phyloP scores from a whole-genome alignment of 495 filamentous ascomycete species.

The Neurospora cerealis region DNA sequence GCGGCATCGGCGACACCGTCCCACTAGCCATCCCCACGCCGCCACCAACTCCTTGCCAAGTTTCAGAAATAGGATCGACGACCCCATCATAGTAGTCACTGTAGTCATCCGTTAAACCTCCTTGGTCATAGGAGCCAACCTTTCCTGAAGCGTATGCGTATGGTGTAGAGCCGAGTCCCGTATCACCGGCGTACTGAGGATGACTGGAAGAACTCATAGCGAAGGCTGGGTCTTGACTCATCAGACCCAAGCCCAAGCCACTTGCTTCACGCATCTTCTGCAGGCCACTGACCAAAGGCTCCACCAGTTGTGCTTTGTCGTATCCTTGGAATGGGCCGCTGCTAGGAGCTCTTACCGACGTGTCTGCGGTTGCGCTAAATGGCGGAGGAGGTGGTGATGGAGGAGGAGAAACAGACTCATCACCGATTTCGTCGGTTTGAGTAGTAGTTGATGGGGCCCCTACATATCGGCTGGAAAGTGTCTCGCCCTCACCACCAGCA shows the following conservation, averaged over 20 bases:
- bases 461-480: no score
- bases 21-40: background rate
- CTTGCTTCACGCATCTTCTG: slow-evolving; percentile 22
- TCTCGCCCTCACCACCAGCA: background rate
- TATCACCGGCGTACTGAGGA: background rate
- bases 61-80: background rate
- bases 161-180: background rate
- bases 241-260: background rate
- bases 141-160: background rate
- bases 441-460: background rate
- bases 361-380: background rate
- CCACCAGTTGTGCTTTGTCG: slow-evolving; percentile 12
- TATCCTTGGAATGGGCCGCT: background rate
- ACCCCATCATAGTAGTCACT: background rate
- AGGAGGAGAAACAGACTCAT: background rate
- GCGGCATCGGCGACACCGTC: background rate
- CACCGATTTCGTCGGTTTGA: background rate
- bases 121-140: background rate
- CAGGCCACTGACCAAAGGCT: slow-evolving; percentile 17
- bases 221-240: background rate
- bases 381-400: background rate
- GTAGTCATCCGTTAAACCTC: background rate
- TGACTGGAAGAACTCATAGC: background rate
- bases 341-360: background rate
- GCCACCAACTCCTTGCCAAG: background rate